Evolutionary conservation across 345 rosid genomes (phyloP).

Genomic region (Gossypium anomalum): DNA sequence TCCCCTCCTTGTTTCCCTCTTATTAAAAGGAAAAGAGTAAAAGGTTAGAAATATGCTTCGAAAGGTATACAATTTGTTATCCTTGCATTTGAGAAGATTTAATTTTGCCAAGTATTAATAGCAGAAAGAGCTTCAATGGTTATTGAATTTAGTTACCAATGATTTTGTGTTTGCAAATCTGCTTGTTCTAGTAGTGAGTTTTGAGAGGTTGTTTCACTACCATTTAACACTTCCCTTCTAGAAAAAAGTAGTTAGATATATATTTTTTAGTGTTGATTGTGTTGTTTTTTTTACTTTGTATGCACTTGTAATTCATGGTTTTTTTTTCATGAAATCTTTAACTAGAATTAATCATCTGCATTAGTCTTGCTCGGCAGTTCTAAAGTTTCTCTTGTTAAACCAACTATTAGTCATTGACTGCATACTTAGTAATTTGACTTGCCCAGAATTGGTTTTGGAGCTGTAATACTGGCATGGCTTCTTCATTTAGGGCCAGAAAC

Average conservation of each 20-base stretch:
- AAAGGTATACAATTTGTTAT: neutral
- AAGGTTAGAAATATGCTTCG: neutral
- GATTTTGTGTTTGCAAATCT: neutral
- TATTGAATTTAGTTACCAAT: neutral
- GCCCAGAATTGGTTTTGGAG: neutral
- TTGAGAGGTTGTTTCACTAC: neutral
- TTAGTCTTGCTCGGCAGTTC: neutral
- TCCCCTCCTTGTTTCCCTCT: neutral
- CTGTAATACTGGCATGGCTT: neutral
- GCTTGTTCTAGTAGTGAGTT: neutral
- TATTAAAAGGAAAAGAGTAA: neutral
- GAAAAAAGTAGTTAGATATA: neutral
- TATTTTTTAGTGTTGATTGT: neutral
- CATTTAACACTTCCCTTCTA: neutral
- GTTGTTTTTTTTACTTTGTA: neutral
- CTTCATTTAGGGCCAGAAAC: neutral
- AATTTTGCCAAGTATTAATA: too few relatives aligned
- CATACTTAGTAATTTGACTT: neutral
- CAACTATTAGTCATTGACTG: neutral
- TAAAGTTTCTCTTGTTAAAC: neutral
- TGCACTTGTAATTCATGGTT: neutral
- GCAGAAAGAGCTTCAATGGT: neutral
- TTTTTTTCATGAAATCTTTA: neutral
- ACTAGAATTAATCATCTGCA: neutral
- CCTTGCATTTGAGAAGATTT: conserved; percentile 2